phyloP scores from a whole-genome alignment of 768 basidiomycete genomes.

The Coprinopsis cinerea region DNA sequence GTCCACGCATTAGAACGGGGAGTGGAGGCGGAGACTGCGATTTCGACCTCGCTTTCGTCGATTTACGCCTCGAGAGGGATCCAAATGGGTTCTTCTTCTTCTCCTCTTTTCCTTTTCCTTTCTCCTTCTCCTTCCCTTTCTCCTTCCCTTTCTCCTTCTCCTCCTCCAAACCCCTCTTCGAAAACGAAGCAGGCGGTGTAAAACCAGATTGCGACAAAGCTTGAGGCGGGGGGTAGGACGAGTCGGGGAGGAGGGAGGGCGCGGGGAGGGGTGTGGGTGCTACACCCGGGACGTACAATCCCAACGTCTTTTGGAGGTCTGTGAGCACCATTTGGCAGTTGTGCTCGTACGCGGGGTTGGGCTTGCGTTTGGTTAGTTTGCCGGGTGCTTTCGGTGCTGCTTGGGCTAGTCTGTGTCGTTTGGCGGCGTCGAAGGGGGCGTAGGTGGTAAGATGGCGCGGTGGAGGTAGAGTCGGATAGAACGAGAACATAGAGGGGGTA shows the following conservation, averaged over 20 bases:
- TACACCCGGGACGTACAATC: background rate
- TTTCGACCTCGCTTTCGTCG: background rate
- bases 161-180: no score
- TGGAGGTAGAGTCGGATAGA: no score
- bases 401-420: no score
- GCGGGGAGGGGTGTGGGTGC: background rate
- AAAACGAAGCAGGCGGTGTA: no score
- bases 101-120: no score
- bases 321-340: background rate
- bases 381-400: background rate
- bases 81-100: background rate
- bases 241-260: background rate
- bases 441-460: no score
- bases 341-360: background rate
- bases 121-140: background rate
- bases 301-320: background rate
- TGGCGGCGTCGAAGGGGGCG: no score
- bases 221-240: no score
- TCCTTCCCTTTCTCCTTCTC: background rate
- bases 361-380: slow-evolving; percentile 3
- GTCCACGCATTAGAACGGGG: slow-evolving; percentile 1
- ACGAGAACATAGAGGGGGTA: no score
- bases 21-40: background rate
- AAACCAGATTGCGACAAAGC: no score
- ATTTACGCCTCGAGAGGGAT: no score